phyloP scores from a whole-genome alignment of 768 basidiomycete genomes.

The Kwoniella dendrophila region DNA sequence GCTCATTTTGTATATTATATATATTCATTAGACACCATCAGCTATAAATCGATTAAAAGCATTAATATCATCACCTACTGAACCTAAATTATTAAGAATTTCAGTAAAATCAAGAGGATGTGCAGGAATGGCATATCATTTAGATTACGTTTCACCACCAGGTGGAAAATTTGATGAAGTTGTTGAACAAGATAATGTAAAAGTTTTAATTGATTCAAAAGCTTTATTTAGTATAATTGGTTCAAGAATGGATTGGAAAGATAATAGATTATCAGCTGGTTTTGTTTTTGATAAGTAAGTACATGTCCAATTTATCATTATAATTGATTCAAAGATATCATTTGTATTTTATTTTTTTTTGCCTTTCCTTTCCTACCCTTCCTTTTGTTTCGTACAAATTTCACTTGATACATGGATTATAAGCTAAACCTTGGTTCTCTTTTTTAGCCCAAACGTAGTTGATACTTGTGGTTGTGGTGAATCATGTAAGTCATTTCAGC shows the following conservation, averaged over 20 bases:
- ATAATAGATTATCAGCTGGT: conserved; percentile 73
- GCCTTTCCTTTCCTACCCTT: neutral
- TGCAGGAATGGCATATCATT: conserved; percentile 83
- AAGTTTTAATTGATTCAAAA: conserved; percentile 92
- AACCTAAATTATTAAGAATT: conserved; percentile 86
- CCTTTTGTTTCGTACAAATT: neutral
- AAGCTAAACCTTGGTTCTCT: neutral
- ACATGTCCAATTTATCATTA: neutral
- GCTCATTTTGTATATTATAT: no score
- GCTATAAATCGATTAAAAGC: conserved; percentile 73
- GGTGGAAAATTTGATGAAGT: conserved; percentile 94
- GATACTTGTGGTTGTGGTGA: conserved; percentile 52
- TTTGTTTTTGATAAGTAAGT: conserved; percentile 53
- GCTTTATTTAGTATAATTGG: conserved; percentile 98
- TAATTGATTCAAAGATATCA: no score
- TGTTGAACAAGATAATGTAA: conserved; percentile 91
- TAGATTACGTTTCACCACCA: conserved; percentile 75
- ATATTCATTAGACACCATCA: conserved; percentile 67
- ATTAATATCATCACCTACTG: conserved; percentile 71
- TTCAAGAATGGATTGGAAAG: conserved; percentile 98
- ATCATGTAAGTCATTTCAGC: conserved; percentile 39
- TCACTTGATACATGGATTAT: neutral
- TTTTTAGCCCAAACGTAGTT: conserved; percentile 44
- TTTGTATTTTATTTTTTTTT: neutral
- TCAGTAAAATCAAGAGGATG: conserved; percentile 98